Base-by-base conservation (phyloP, 1,284 basidiomycete genomes). In the Trametes polyzona region DNA sequence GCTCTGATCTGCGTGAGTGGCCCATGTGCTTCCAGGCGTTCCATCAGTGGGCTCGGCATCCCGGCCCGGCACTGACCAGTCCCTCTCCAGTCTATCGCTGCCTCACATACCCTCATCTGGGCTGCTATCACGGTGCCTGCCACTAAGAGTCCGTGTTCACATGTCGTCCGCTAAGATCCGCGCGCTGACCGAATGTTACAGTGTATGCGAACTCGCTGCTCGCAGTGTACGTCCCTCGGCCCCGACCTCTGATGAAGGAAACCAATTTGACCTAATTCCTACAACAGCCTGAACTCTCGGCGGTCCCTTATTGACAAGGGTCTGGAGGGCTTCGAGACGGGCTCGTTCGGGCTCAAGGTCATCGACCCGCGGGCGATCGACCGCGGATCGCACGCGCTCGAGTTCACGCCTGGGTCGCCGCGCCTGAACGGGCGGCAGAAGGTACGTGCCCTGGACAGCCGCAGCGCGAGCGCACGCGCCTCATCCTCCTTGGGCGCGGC, bases 151-250 rank as follows among this genome's bases (percentile, higher is more conserved):
- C 27, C 30, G 53, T 49, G n/a, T 27, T 4, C 8, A 29, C 24
- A 14, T 29, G n/a, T 26, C n/a, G n/a, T 16, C 21, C 14, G 17
- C 14, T 16, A 23, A 35, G 47, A 32, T 42, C 43, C 9, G n/a
- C 12, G 14, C 5, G 12, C 44, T 47, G 19, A 49, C 37, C 12
- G 9, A 21, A 11, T 8, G 10, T 7, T 11, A 5, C 47, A 55
- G 54, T 55, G 54, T 55, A 55, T n/a, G 48, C 54, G 17, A 55
- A 55, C 42, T 55, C 54, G 5, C 54, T 55, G 5, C 47, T 55
- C 29, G 54, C 54, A 9, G 54, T 55, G 54, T 55, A 49, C 7
- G 52, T 26, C 10, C 16, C 21, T 26, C 26, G n/a, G 5, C 1
- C 11, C 3, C 26, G 4, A 11, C 4, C 17, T 19, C n/a, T n/a